Percentiles rank a stretch among this genome's conserved stretches.
These are phyloP conservation scores for Ettlia oleoabundans DNA, from an alignment of 139 green algal genomes.

Conservation along the genomic window DNA sequence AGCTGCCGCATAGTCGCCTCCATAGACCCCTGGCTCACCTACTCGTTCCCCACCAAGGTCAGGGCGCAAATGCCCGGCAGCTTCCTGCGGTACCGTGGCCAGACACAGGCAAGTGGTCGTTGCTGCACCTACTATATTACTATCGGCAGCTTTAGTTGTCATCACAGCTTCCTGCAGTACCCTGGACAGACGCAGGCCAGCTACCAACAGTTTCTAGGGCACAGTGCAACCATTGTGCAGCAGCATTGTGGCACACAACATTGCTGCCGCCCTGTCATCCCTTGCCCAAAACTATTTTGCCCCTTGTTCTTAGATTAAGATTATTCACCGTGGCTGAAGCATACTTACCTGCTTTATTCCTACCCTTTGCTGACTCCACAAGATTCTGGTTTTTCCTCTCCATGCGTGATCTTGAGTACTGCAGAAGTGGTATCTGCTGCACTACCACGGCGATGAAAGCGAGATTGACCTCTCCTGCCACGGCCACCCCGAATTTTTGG, in stretches of 20 bases:
- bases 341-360: too few species aligned
- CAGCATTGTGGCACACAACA: too few species aligned
- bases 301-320: too few species aligned
- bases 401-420: neutral
- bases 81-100: constrained; percentile 46
- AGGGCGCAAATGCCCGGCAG: neutral
- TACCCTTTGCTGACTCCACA: too few species aligned
- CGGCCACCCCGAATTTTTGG: constrained; percentile 53
- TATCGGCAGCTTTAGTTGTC: too few species aligned
- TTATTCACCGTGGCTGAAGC: too few species aligned
- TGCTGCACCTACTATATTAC: too few species aligned
- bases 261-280: too few species aligned
- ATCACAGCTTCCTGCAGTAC: neutral
- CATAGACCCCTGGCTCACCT: constrained; percentile 54
- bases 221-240: too few species aligned
- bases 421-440: constrained; percentile 49
- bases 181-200: too few species aligned
- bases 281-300: too few species aligned
- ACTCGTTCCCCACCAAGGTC: constrained; percentile 55
- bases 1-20: constrained; percentile 41
- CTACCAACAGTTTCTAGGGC: too few species aligned
- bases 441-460: constrained; percentile 50
- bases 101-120: constrained; percentile 59
- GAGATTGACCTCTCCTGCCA: constrained; percentile 54
- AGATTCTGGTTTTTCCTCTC: neutral